Evolutionary conservation across 257 asterid species (phyloP).

Genomic region (Capsicum baccatum): DNA sequence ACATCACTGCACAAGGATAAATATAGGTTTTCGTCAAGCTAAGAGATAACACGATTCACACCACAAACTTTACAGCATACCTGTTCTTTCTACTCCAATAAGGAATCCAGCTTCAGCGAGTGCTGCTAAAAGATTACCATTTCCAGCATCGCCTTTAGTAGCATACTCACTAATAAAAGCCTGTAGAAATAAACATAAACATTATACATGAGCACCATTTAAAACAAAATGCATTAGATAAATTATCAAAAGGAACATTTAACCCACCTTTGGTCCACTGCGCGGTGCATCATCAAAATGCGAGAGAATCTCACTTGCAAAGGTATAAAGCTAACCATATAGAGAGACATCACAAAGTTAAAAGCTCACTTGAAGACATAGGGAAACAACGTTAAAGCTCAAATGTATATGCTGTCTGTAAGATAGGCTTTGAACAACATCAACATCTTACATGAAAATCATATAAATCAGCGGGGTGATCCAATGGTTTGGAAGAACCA

Average conservation of each 20-base stretch:
- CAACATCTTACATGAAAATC: constrained; percentile 78
- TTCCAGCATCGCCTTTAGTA: constrained; percentile 73
- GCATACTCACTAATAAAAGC: constrained; percentile 98
- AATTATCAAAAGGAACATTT: constrained; percentile 23
- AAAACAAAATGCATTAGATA: constrained; percentile 12
- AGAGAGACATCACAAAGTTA: constrained; percentile 25
- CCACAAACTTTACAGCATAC: constrained; percentile 37
- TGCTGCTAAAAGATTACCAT: constrained; percentile 90
- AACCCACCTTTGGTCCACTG: constrained; percentile 83
- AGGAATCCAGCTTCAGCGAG: constrained; percentile 91
- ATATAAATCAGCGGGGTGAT: constrained; percentile 88
- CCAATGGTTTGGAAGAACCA: constrained; percentile 66
- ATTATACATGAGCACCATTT: constrained; percentile 21
- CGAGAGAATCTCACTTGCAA: constrained; percentile 55
- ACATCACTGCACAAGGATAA: constrained; percentile 61
- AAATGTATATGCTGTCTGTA: not conserved
- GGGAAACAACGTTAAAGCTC: constrained; percentile 19
- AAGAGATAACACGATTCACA: too few species aligned
- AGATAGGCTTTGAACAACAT: not conserved
- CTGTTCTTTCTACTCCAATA: constrained; percentile 85
- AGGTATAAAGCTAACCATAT: constrained; percentile 64
- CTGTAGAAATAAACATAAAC: constrained; percentile 44
- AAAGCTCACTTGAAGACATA: not conserved
- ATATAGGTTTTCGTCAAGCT: not conserved
- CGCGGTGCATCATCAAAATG: constrained; percentile 65